Conservation (phyloP, 768 basidiomycete species). For the Mycena pura region DNA sequence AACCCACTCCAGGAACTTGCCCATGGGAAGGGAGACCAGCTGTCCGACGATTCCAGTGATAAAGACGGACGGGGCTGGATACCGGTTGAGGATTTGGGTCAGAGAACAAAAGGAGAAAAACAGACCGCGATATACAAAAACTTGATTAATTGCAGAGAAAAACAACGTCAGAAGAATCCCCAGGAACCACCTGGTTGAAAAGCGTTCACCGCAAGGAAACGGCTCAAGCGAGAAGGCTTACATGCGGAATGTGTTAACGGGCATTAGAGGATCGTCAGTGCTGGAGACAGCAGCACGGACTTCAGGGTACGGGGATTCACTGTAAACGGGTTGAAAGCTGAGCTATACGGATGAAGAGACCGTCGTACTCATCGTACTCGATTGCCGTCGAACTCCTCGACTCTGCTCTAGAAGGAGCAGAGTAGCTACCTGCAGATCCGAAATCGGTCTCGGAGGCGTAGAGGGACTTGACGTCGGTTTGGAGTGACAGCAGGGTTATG, state of each 20-base stretch:
- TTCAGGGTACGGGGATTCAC: conserved; percentile 90
- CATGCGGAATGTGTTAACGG: conserved; percentile 83
- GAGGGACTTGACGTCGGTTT: conserved; percentile 45
- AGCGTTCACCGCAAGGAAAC: neutral
- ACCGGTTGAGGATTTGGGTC: conserved; percentile 65
- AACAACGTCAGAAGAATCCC: conserved; percentile 65
- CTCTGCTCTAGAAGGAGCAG: conserved; percentile 51
- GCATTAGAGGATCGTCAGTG: conserved; percentile 81
- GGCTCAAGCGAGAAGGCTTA: conserved; percentile 38
- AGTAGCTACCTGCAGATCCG: conserved; percentile 56
- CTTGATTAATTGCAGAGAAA: conserved; percentile 52
- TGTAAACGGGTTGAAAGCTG: conserved; percentile 35
- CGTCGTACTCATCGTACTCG: conserved; percentile 75
- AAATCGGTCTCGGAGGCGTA: conserved; percentile 51
- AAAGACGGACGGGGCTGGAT: conserved; percentile 68
- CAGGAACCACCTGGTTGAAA: conserved; percentile 63
- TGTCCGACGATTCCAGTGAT: conserved; percentile 77
- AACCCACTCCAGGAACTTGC: conserved; percentile 69
- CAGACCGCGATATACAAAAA: conserved; percentile 73
- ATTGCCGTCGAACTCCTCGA: conserved; percentile 63
- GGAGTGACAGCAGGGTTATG: conserved; percentile 24
- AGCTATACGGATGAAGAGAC: conserved; percentile 31
- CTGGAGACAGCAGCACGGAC: conserved; percentile 90
- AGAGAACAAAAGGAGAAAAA: conserved; percentile 24
- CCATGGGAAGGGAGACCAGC: conserved; percentile 74